Evolutionary conservation across 208 protist genomes (phyloP).

Genomic region (Acanthamoeba healyi): DNA sequence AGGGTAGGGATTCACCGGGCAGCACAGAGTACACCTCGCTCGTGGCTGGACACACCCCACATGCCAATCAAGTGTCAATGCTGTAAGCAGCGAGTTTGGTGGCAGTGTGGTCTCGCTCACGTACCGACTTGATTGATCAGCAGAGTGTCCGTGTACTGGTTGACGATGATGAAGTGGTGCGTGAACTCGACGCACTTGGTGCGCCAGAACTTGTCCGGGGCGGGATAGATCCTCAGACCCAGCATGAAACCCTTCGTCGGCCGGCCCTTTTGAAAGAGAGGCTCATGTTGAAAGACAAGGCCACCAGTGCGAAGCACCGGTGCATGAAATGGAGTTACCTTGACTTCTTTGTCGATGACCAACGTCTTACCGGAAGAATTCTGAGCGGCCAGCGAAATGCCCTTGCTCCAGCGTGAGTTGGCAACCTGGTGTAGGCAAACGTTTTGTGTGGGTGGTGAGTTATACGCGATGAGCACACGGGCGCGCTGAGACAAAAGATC

Average conservation of each 20-base stretch:
- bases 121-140: constrained; percentile 70
- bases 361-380: not conserved
- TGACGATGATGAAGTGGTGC: constrained; percentile 70
- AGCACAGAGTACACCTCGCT: constrained; percentile 57
- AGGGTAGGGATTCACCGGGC: constrained; percentile 59
- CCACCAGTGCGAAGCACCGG: too few relatives aligned
- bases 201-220: constrained; percentile 74
- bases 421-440: not conserved
- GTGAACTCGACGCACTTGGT: constrained; percentile 69
- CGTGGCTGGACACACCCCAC: not conserved
- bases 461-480: not conserved
- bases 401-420: constrained; percentile 67
- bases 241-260: constrained; percentile 56
- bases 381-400: constrained; percentile 59
- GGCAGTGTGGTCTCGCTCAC: too few relatives aligned
- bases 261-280: too few relatives aligned
- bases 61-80: not conserved
- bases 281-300: not conserved
- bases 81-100: not conserved
- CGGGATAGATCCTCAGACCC: constrained; percentile 57
- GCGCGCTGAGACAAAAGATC: not conserved
- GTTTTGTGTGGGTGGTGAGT: too few relatives aligned
- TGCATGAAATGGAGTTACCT: too few relatives aligned
- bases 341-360: constrained; percentile 12
- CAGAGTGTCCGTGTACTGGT: constrained; percentile 50